Percentiles rank a stretch among this genome's conserved stretches.
Evolutionary conservation across 176 grass and related monocot genomes (phyloP).

Genomic region (Alopecurus myosuroides): DNA sequence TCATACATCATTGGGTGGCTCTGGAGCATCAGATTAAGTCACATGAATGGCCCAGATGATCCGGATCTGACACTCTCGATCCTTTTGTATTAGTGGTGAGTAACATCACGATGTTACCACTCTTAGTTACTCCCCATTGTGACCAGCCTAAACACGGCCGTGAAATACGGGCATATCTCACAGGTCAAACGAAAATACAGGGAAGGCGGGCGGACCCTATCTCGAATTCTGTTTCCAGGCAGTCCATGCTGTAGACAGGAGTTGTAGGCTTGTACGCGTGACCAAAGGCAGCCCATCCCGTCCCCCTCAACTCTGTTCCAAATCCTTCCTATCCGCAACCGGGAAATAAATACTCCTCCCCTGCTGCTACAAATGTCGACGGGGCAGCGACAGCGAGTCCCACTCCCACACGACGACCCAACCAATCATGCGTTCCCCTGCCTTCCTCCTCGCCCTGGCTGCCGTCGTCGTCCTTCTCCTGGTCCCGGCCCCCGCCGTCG

Average conservation of each 20-base stretch:
- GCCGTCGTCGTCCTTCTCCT: conserved; percentile 19
- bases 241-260: neutral
- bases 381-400: neutral
- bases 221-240: neutral
- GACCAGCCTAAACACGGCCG: no score
- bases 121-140: no score
- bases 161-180: no score
- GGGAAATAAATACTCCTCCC: neutral
- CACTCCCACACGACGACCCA: neutral
- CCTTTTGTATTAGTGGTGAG: no score
- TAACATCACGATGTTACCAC: no score
- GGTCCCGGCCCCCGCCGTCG: neutral
- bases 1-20: no score
- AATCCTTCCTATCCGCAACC: neutral
- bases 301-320: neutral
- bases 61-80: no score
- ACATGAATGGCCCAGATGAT: no score
- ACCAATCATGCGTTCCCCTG: conserved; percentile 35
- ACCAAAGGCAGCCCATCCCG: neutral
- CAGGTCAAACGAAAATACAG: no score
- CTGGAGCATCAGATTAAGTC: no score
- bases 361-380: neutral
- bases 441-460: neutral
- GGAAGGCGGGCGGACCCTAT: no score
- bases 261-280: neutral